Percentiles rank a stretch among this genome's conserved stretches.
Conservation (phyloP, 225 moss, liverwort and hornwort species). For the Rhytidiadelphus loreus region DNA sequence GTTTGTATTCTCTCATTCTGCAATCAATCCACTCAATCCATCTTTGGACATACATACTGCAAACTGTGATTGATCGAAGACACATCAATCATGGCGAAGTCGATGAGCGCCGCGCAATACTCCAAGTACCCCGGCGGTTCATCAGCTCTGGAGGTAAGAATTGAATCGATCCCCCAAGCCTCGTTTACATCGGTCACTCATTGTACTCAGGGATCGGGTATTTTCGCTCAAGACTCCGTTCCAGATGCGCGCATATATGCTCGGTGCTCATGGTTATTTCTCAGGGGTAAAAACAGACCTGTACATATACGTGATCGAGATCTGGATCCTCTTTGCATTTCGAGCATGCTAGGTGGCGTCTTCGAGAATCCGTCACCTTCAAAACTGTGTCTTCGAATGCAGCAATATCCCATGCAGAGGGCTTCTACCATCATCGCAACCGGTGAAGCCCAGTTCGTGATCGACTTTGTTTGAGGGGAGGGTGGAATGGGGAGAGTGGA, state of each 20-base stretch:
- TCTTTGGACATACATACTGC: not conserved
- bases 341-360: not conserved
- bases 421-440: not conserved
- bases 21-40: not conserved
- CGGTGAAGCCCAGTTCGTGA: not conserved
- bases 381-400: not conserved
- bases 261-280: not conserved
- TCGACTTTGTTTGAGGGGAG: not conserved
- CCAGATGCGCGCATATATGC: not conserved
- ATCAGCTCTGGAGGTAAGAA: slow-evolving; percentile 29
- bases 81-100: not conserved
- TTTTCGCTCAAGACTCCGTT: not conserved
- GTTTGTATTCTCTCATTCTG: not conserved
- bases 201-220: not conserved
- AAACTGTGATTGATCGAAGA: not conserved
- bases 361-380: not conserved
- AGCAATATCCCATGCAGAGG: not conserved
- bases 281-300: not conserved
- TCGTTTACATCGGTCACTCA: not conserved
- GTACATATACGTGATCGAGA: too few relatives aligned
- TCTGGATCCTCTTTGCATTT: not conserved
- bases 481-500: not conserved
- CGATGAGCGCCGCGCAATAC: slow-evolving; percentile 31
- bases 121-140: slow-evolving; percentile 39
- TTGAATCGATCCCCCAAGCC: not conserved